Percentiles rank a stretch among this genome's conserved stretches.
These are phyloP conservation scores for Inga laurina DNA, from an alignment of 306 rosid species.

Conservation along the genomic window DNA sequence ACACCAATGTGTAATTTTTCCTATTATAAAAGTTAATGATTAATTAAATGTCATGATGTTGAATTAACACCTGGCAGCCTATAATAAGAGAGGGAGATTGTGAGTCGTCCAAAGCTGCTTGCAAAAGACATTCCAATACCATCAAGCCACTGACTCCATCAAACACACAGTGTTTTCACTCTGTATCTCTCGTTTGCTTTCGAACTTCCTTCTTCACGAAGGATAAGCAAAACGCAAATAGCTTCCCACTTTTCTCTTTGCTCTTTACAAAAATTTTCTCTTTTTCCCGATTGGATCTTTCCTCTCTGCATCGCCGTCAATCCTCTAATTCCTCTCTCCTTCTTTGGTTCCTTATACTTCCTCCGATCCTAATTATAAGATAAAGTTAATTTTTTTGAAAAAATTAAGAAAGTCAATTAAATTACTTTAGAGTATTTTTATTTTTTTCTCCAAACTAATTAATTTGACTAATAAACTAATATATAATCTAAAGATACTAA, in stretches of 20 bases:
- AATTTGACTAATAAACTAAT: too few species aligned
- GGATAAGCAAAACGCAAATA: conserved; percentile 49
- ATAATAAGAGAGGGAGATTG: background rate
- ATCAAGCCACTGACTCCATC: background rate
- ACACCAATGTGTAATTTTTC: background rate
- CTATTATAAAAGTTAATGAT: background rate
- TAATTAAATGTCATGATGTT: background rate
- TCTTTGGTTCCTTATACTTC: conserved; percentile 21
- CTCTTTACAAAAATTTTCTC: conserved; percentile 34
- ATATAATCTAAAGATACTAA: too few species aligned
- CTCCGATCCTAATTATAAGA: too few species aligned
- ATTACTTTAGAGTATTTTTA: too few species aligned
- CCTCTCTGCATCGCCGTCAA: conserved; percentile 34
- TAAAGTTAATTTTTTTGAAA: too few species aligned
- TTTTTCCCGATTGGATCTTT: conserved; percentile 35
- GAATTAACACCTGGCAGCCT: background rate
- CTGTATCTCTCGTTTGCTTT: conserved; percentile 39
- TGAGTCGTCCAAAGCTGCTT: background rate
- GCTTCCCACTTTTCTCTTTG: conserved; percentile 47
- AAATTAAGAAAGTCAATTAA: too few species aligned
- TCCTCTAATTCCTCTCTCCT: conserved; percentile 6
- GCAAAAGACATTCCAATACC: conserved; percentile 7
- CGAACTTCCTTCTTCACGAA: conserved; percentile 54
- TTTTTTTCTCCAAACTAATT: too few species aligned
- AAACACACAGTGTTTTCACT: background rate